Evolutionary conservation across 306 rosid genomes (phyloP).

Genomic region (Trifolium repens): DNA sequence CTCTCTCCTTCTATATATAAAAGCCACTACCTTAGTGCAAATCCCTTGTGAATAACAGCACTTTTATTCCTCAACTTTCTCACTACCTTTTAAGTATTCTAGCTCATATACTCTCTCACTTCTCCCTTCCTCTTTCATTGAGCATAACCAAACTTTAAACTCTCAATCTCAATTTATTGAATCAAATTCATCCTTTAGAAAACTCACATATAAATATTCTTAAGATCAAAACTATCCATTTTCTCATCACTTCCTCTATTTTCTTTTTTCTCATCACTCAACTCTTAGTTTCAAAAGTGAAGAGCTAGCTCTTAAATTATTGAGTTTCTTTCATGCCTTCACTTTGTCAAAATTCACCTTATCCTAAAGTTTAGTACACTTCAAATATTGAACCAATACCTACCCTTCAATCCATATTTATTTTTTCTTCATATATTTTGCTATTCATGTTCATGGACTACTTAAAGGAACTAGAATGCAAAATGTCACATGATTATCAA

Average conservation of each 20-base stretch:
- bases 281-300: background rate
- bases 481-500: conserved; percentile 61
- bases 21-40: conserved; percentile 5
- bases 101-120: background rate
- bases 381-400: conserved; percentile 15
- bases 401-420: background rate
- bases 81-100: background rate
- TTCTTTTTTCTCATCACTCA: background rate
- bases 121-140: conserved; percentile 38
- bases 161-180: conserved; percentile 24
- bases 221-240: conserved; percentile 1
- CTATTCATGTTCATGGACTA: conserved; percentile 53
- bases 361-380: conserved; percentile 9
- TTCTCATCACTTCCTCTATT: background rate
- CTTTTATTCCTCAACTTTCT: conserved; percentile 38
- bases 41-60: conserved; percentile 25
- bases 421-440: background rate
- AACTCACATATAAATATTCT: conserved; percentile 3
- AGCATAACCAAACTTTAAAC: conserved; percentile 36
- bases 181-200: conserved; percentile 26
- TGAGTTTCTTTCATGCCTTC: conserved; percentile 27
- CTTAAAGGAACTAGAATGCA: conserved; percentile 75
- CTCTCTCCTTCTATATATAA: background rate
- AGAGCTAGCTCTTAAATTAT: background rate
- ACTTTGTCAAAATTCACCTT: conserved; percentile 9